phyloP scores from a whole-genome alignment of 371 early-diverging fungal genomes.

The Parasitella parasitica region DNA sequence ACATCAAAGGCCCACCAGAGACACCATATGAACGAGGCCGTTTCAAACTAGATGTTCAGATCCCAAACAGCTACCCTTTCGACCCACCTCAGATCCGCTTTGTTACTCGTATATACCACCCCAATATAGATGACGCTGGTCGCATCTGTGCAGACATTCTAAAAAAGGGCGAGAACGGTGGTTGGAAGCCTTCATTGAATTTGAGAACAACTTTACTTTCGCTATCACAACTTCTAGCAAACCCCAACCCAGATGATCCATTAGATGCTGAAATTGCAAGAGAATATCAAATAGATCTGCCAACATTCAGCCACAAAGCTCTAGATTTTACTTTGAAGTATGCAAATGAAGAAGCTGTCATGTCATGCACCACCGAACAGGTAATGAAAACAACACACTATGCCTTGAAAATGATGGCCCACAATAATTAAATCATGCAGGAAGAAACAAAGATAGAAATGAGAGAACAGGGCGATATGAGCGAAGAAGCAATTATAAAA shows the following conservation, averaged over 20 bases:
- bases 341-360: constrained; percentile 14
- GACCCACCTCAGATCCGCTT: constrained; percentile 56
- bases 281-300: constrained; percentile 41
- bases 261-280: constrained; percentile 52
- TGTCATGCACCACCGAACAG: neutral
- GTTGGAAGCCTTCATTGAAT: constrained; percentile 55
- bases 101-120: constrained; percentile 61
- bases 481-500: neutral
- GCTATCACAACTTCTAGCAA: constrained; percentile 40
- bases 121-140: constrained; percentile 54
- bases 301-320: constrained; percentile 40
- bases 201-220: constrained; percentile 43
- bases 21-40: constrained; percentile 54
- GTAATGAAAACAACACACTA: neutral
- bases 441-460: neutral
- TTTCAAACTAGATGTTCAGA: constrained; percentile 44
- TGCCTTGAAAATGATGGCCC: neutral
- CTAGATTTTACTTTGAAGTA: constrained; percentile 35
- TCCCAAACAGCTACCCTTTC: constrained; percentile 50
- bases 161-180: constrained; percentile 46
- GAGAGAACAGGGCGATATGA: neutral
- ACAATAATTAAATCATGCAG: neutral
- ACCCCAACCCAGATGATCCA: constrained; percentile 64
- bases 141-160: constrained; percentile 58
- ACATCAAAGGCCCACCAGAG: constrained; percentile 53